These are phyloP conservation scores for Curvularia lunata DNA, from an alignment of 2,329 filamentous ascomycete genomes.

Conservation along the genomic window DNA sequence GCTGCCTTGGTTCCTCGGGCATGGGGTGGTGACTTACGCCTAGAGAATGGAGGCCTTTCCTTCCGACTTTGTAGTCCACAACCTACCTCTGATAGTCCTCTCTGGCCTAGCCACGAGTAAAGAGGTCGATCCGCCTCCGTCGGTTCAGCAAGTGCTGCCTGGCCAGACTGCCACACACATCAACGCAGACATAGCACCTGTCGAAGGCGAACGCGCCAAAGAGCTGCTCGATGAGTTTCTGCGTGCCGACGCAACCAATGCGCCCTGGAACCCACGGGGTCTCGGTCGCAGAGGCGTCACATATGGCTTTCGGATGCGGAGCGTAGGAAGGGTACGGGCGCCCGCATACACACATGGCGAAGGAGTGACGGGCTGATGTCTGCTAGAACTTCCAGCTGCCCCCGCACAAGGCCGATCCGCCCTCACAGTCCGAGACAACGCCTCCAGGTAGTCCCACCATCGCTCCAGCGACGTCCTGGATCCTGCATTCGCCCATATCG, in stretches of 20 bases:
- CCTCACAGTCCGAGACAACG: constrained; percentile 58
- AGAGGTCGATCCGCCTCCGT: constrained; percentile 51
- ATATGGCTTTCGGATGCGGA: constrained; percentile 70
- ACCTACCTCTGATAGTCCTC: constrained; percentile 81
- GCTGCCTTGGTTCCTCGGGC: constrained; percentile 15
- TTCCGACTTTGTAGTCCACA: constrained; percentile 80
- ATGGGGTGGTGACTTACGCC: constrained; percentile 41
- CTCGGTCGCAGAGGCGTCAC: constrained; percentile 53
- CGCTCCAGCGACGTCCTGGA: constrained; percentile 53
- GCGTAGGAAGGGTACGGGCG: constrained; percentile 76
- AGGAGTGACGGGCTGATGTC: constrained; percentile 29
- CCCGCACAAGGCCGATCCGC: constrained; percentile 67
- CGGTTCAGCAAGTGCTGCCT: constrained; percentile 49
- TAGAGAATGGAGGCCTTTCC: constrained; percentile 78
- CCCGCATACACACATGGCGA: constrained; percentile 25
- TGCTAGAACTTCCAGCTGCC: constrained; percentile 63
- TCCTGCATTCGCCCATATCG: constrained; percentile 90
- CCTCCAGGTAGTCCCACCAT: constrained; percentile 61
- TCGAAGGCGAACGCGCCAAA: constrained; percentile 70
- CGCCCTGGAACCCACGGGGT: constrained; percentile 71
- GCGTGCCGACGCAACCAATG: constrained; percentile 66
- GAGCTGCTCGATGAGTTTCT: constrained; percentile 71
- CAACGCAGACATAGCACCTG: constrained; percentile 71
- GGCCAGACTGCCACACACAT: constrained; percentile 64
- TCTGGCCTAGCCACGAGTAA: constrained; percentile 67